Evolutionary conservation across 331 rosid genomes (phyloP), one percentile per base, ranked within the genome.

Genomic region (Acacia pycnantha): DNA sequence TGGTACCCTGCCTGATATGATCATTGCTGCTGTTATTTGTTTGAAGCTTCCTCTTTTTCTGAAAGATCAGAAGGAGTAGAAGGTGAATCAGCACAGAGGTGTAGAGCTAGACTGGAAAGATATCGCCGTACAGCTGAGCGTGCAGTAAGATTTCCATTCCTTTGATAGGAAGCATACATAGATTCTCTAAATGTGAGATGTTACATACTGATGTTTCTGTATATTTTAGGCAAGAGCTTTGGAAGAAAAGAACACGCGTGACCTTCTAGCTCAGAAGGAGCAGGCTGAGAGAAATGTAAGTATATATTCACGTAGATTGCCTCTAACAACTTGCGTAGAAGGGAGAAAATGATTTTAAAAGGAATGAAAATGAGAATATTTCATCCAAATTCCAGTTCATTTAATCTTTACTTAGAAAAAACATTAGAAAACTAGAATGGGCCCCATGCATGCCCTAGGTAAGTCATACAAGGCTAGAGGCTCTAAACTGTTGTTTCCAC

Each of bases 51-150:
- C 66, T 74, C 88, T 70, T 79, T 70, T 70, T 53, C 91, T 79
- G 97, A 86, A 90, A 85, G 92, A 87, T 86, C 86, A 56, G 94
- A 88, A 81, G 92, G 88, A 62, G 89, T 69, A 83, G 93, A 90
- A 86, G 94, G 89, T 78, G 98, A 94, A 85, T 91, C 98, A 22
- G 91, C 97, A 56, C 93, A 87, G 90, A 92, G 98, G 84, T 91
- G 91, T 87, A 94, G 91, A 88, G 97, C 98, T 81, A 94, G 97
- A 86, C 82, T 94, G 69, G 98, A 94, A 88, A 90, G 98, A 82
- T 90, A 94, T 84, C 93, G 87, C 73, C 91, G 98, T 82, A 94
- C 97, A 82, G 92, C 96, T 22, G 98, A 92, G 48, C 97, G 97
- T 11, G 98, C 94, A 6, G 98, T 94, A 91, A 46, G 93, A 62